Base-by-base conservation (phyloP, 2,329 filamentous ascomycete genomes). In the Sporothrix brunneoviolacea region DNA sequence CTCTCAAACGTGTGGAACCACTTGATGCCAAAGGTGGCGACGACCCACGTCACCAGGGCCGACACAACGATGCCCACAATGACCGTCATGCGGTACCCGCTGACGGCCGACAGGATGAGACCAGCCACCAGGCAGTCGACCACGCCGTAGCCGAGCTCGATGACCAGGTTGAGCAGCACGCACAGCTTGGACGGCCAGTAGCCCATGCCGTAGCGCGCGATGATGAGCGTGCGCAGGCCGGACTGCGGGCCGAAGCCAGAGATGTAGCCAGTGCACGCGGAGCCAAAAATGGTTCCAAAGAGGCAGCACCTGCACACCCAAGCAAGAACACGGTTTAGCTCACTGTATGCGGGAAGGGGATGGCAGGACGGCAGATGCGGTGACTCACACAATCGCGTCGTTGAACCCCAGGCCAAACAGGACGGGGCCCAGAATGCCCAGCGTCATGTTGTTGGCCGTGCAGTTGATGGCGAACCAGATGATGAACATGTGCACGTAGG, bases 1-100 rank as follows among this genome's bases (percentile, higher is more conserved):
- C 82, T 74, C 66, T 86, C 82, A 62, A 86, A 88, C 48, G 76
- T 71, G 60, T 87, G 83, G 62, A 88, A 85, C 39, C 81, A 68
- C 48, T 73, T 74, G 61, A 86, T 85, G 0, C 83, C 84, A 60
- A 86, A 85, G 0, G 79, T 82, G 1, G 81, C 82, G 37, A 87
- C 74, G 2, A 72, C 66, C 77, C 80, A 84, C 27, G 76, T 77
- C 32, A 85, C 76, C 21, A 84, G 58, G 1, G 79, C 78, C 12
- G 81, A 75, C 40, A 86, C 76, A 36, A 86, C 70, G 55, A 87
- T 85, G 57, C 83, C 83, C 1, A 86, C 83, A 30, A 79, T 74
- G 18, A 85, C 74, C 2, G 77, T 79, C 65, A 86, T 72, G 51
- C 64, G 70, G 54, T 68, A 73, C n/a, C 71, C 74, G 53, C 75